These are phyloP conservation scores for Termitomyces sp. DNA, from an alignment of 768 basidiomycete species.

Conservation along the genomic window DNA sequence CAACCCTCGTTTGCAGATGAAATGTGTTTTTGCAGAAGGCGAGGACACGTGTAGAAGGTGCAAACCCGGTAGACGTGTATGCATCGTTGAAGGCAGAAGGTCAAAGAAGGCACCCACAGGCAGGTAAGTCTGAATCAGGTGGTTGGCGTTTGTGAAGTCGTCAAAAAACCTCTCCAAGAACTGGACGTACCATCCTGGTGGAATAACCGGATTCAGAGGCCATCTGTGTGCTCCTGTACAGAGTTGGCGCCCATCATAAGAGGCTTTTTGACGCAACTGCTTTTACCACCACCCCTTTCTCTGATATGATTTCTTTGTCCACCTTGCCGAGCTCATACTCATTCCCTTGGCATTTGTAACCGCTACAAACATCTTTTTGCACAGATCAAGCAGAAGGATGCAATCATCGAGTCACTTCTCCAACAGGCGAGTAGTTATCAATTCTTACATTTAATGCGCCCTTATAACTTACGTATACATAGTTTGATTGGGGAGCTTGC, in stretches of 20 bases:
- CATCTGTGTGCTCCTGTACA: no score
- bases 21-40: slow-evolving; percentile 72
- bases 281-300: slow-evolving; percentile 7
- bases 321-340: slow-evolving; percentile 32
- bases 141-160: slow-evolving; percentile 8
- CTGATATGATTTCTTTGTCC: slow-evolving; percentile 23
- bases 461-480: neutral
- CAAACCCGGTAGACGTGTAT: slow-evolving; percentile 65
- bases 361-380: slow-evolving; percentile 83
- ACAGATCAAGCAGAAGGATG: slow-evolving; percentile 84
- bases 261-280: slow-evolving; percentile 1
- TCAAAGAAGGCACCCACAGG: slow-evolving; percentile 70
- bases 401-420: slow-evolving; percentile 78
- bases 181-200: neutral
- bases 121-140: slow-evolving; percentile 56
- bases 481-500: no score
- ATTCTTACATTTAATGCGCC: neutral
- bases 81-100: slow-evolving; percentile 82
- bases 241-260: no score
- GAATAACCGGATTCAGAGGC: no score
- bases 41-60: slow-evolving; percentile 77
- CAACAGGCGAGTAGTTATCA: slow-evolving; percentile 55
- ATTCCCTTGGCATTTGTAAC: slow-evolving; percentile 43
- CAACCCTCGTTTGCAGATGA: slow-evolving; percentile 54
- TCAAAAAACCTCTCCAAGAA: neutral